Percentiles rank a stretch among this genome's conserved stretches.
phyloP scores from a whole-genome alignment of 2,329 filamentous ascomycete genomes.

The Hypoxylon sp. region DNA sequence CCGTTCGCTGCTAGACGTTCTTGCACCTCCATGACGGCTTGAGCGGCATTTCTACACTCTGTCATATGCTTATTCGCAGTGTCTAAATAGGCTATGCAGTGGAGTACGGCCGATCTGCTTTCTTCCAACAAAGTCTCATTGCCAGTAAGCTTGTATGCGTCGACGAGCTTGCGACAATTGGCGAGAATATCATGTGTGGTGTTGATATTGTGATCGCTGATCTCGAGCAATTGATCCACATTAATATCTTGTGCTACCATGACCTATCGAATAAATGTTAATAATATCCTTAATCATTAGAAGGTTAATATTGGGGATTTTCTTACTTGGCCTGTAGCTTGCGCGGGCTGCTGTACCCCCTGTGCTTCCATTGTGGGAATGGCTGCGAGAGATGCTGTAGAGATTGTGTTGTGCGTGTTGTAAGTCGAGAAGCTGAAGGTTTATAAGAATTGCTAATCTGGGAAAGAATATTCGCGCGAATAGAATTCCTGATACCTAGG shows the following conservation, averaged over 20 bases:
- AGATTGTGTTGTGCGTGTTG: neutral
- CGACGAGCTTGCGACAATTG: neutral
- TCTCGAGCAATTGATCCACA: neutral
- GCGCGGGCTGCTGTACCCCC: neutral
- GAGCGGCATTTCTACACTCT: neutral
- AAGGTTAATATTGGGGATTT: neutral
- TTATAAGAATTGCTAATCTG: no score
- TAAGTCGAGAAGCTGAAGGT: no score
- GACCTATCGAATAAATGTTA: conserved; percentile 1
- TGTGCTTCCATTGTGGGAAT: neutral
- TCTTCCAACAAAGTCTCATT: neutral
- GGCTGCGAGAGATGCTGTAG: neutral
- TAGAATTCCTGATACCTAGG: no score
- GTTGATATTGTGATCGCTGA: neutral
- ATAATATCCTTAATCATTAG: neutral
- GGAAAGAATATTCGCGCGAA: no score
- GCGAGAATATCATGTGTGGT: neutral
- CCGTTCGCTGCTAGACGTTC: no score
- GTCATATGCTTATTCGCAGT: neutral
- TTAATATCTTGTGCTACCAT: neutral
- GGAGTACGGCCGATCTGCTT: neutral
- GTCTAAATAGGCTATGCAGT: neutral
- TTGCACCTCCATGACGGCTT: neutral
- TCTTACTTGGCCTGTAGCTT: conserved; percentile 2
- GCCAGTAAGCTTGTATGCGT: neutral